Evolutionary conservation across 2,329 filamentous ascomycete genomes (phyloP), one percentile per base, ranked within the genome.

Genomic region (Endothia cerciana): DNA sequence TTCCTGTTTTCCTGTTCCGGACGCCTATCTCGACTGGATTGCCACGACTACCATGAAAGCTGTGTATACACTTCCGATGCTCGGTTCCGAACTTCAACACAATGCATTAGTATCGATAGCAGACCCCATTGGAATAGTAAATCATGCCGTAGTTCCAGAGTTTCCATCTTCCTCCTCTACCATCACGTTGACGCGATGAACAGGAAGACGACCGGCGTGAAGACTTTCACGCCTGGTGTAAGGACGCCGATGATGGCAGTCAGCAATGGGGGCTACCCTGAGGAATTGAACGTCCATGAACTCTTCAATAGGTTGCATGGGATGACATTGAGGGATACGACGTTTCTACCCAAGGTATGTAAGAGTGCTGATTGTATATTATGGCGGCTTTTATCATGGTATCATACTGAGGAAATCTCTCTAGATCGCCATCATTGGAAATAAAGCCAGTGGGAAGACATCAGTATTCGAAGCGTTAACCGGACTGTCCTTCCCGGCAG

Each of bases 371-470:
- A 22, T 47, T 8, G 19, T n/a, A 47, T 47, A 13, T 13, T 11
- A 25, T 25, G 22, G 40, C 15, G 40, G 11, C 40, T 17, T 17
- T 19, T 3, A 19, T 43, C 40, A 40, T 17, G n/a, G 2, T 6
- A 43, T 43, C n/a, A 19, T 43, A 43, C 22, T 49, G 45, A 49
- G 25, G n/a, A 49, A 13, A 25, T 1, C 7, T 25, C 4, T 59
- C 22, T 36, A 68, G 65, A 45, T 68, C 3, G 62, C 47, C 17
- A 64, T 68, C 13, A 63, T 68, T 43, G 67, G 67, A 28, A 61
- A 68, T 28, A 66, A 62, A 22, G 55, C 64, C 22, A 68, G 61
- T 38, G 67, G 67, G 13, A 68, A 66, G 22, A 66, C 67, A 28
- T 64, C 64, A 43, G 22, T 68, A 10, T 68, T 68, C 28, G 64